Percentiles rank a stretch among this genome's conserved stretches.
These are phyloP conservation scores for Canavalia gladiata DNA, from an alignment of 306 rosid species.

Conservation along the genomic window DNA sequence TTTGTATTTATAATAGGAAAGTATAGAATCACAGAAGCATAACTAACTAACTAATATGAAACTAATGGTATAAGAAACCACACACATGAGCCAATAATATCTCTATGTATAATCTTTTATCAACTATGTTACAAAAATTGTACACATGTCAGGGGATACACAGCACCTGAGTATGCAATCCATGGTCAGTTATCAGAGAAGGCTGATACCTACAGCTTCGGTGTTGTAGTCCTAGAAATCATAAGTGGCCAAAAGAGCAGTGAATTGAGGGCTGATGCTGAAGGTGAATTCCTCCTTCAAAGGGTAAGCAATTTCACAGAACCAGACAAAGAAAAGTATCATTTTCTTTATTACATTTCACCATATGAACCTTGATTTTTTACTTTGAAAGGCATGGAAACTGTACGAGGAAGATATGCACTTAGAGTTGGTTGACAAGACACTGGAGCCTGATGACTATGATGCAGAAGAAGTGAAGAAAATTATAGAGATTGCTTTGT, in stretches of 20 bases:
- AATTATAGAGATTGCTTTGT: conserved; percentile 59
- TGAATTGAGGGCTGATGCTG: conserved; percentile 52
- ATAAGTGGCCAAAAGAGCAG: conserved; percentile 67
- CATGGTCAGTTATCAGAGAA: conserved; percentile 81
- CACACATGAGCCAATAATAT: too few species aligned
- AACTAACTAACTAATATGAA: too few species aligned
- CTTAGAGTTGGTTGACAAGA: conserved; percentile 59
- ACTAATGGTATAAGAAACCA: too few species aligned
- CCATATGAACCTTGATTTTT: not conserved
- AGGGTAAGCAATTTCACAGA: conserved; percentile 57
- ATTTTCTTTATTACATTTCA: not conserved
- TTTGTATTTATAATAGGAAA: too few species aligned
- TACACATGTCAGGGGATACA: conserved; percentile 63
- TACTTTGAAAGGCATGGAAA: conserved; percentile 65
- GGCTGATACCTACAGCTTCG: conserved; percentile 78
- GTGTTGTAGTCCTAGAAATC: conserved; percentile 75
- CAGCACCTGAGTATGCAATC: conserved; percentile 82
- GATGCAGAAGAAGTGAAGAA: conserved; percentile 65
- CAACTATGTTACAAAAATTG: not conserved
- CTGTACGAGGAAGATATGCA: conserved; percentile 54
- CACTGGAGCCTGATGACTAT: conserved; percentile 57
- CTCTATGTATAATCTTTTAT: not conserved
- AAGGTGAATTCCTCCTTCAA: conserved; percentile 71
- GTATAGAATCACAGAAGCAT: too few species aligned
- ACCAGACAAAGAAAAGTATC: not conserved